Conservation (phyloP, 495 filamentous ascomycete genomes). For the Lophiotrema nucula region DNA sequence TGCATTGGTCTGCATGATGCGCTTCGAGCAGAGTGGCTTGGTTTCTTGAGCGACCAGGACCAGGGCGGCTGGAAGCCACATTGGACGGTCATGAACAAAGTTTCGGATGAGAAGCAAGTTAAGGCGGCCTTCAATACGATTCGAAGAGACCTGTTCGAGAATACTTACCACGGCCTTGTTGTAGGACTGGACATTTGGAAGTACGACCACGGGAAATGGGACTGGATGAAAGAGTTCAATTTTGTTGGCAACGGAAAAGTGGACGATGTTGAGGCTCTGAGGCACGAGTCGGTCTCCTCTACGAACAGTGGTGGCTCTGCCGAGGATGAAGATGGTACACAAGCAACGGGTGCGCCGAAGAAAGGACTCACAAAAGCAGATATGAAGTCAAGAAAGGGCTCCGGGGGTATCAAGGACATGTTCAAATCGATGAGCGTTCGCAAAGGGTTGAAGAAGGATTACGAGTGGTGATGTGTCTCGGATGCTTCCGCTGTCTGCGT, state of each 20-base stretch:
- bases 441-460: background rate
- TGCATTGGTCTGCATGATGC: constrained; percentile 9
- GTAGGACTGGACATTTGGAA: constrained; percentile 19
- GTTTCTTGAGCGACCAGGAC: constrained; percentile 21
- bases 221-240: constrained; percentile 7
- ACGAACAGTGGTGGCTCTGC: too few species aligned
- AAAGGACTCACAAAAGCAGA: background rate
- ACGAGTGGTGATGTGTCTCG: too few species aligned
- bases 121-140: constrained; percentile 5
- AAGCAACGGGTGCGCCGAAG: background rate
- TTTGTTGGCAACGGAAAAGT: constrained; percentile 4
- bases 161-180: background rate
- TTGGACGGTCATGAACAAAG: constrained; percentile 32
- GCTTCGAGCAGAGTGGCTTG: constrained; percentile 14
- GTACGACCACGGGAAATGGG: constrained; percentile 23
- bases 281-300: too few species aligned
- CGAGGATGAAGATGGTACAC: background rate
- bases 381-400: background rate
- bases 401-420: background rate
- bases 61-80: constrained; percentile 9
- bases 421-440: background rate
- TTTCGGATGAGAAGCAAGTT: constrained; percentile 2
- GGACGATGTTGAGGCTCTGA: background rate
- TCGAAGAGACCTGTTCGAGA: background rate
- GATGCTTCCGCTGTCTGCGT: too few species aligned